phyloP scores from a whole-genome alignment of 257 asterid genomes.

The Penstemon newberryi region DNA sequence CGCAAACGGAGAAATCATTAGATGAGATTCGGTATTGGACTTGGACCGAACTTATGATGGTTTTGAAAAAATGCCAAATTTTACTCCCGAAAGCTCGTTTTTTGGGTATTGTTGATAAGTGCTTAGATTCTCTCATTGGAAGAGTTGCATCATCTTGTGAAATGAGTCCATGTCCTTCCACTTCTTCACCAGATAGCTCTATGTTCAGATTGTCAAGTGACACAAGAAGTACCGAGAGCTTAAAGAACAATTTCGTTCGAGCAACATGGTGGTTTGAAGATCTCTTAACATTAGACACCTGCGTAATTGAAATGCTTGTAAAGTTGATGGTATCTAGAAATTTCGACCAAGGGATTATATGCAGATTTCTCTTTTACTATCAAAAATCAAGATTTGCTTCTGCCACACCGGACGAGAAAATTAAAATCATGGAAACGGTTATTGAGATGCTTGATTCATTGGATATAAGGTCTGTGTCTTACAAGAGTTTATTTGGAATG shows the following conservation, averaged over 20 bases:
- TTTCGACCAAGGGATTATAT: conserved; percentile 51
- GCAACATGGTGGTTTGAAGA: conserved; percentile 93
- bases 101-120: conserved; percentile 44
- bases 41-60: conserved; percentile 72
- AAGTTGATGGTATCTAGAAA: conserved; percentile 47
- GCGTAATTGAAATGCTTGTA: conserved; percentile 39
- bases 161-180: conserved; percentile 73
- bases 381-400: conserved; percentile 57
- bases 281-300: conserved; percentile 38
- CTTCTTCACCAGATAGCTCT: conserved; percentile 74
- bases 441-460: conserved; percentile 59
- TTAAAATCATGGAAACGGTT: conserved; percentile 45
- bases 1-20: conserved; percentile 51
- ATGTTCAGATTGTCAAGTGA: conserved; percentile 62
- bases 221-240: conserved; percentile 76
- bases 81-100: conserved; percentile 40
- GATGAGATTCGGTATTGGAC: conserved; percentile 63
- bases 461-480: conserved; percentile 48
- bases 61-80: conserved; percentile 56
- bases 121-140: conserved; percentile 48
- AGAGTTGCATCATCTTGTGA: conserved; percentile 56
- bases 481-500: conserved; percentile 66
- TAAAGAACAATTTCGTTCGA: conserved; percentile 42
- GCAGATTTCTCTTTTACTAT: conserved; percentile 68
- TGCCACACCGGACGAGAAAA: conserved; percentile 41